Evolutionary conservation across 345 rosid genomes (phyloP).

Genomic region (Populus tremula): DNA sequence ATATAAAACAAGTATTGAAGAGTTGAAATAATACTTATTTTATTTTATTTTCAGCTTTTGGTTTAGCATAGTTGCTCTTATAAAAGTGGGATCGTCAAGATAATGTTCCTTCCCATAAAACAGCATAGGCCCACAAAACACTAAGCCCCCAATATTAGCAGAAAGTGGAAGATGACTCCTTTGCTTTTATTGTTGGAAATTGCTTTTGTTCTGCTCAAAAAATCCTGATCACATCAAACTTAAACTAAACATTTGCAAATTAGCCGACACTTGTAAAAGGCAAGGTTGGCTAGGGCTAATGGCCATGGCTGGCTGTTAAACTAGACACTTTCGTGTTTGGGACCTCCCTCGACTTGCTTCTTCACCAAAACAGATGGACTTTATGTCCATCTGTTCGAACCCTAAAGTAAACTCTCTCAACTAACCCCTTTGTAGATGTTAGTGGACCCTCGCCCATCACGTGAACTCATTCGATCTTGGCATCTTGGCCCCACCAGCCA

Average conservation of each 20-base stretch:
- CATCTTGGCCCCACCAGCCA: slow-evolving; percentile 26
- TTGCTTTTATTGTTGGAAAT: not conserved
- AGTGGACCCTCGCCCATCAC: slow-evolving; percentile 16
- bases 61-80: too few relatives aligned
- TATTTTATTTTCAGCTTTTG: too few relatives aligned
- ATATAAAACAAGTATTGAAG: too few relatives aligned
- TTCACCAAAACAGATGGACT: not conserved
- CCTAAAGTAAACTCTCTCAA: not conserved
- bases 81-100: not conserved
- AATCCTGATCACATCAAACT: too few relatives aligned
- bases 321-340: not conserved
- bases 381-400: not conserved
- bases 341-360: not conserved
- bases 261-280: too few relatives aligned
- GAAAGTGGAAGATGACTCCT: slow-evolving; percentile 12
- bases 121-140: slow-evolving; percentile 37
- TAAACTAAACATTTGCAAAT: too few relatives aligned
- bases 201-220: too few relatives aligned
- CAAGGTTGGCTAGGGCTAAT: too few relatives aligned
- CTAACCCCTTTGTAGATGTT: not conserved
- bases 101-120: not conserved
- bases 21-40: too few relatives aligned
- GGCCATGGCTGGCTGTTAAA: not conserved
- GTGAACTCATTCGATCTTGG: slow-evolving; percentile 21
- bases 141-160: slow-evolving; percentile 16